Percentiles rank a stretch among this genome's conserved stretches.
These are phyloP conservation scores for Prunus dulcis DNA, from an alignment of 306 rosid genomes.

Conservation along the genomic window DNA sequence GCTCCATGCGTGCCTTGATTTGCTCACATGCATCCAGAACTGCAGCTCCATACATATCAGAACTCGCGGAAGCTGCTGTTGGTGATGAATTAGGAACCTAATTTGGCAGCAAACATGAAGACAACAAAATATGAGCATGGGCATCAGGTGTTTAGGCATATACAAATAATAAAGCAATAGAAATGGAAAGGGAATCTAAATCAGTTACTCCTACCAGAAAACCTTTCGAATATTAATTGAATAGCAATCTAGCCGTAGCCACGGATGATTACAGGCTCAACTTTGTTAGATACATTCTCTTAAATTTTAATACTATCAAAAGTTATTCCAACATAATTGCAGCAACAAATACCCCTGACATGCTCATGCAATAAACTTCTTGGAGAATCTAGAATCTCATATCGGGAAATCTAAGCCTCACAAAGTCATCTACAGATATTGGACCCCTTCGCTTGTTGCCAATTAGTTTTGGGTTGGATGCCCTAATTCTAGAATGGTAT, in stretches of 20 bases:
- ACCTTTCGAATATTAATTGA: not conserved
- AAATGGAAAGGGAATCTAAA: not conserved
- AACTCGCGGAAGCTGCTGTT: constrained; percentile 98
- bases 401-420: too few species aligned
- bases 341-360: not conserved
- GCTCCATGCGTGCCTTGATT: constrained; percentile 81
- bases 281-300: not conserved
- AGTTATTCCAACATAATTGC: not conserved
- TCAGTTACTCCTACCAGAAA: not conserved
- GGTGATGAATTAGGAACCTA: constrained; percentile 94
- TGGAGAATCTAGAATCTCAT: too few species aligned
- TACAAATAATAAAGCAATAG: not conserved
- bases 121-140: constrained; percentile 14
- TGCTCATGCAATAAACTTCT: not conserved
- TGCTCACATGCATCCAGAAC: constrained; percentile 96
- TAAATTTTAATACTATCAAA: not conserved
- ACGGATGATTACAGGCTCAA: not conserved
- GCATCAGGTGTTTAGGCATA: constrained; percentile 11
- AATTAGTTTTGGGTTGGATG: too few species aligned
- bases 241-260: not conserved
- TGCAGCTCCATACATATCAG: constrained; percentile 94
- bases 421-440: too few species aligned
- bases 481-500: too few species aligned
- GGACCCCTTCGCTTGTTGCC: too few species aligned
- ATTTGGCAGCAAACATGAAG: constrained; percentile 25